Evolutionary conservation across 495 filamentous ascomycete species (phyloP), one percentile per base, ranked within the genome.

Genomic region (Aspergillus coremiiformis): DNA sequence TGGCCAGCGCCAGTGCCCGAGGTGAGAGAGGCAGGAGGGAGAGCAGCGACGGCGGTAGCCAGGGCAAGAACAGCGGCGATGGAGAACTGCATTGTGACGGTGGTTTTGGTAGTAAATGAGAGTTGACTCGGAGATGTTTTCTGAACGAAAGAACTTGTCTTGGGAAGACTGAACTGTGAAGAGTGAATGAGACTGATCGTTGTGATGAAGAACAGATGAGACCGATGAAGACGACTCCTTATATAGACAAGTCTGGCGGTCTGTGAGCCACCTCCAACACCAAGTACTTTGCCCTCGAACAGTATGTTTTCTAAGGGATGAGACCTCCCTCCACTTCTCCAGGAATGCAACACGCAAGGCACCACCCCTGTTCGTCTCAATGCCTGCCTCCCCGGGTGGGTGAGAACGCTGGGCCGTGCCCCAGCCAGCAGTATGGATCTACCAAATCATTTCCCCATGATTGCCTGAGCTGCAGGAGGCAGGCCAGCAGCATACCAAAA

Each of bases 71-170:
- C 49, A 49, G 54, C 56, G 44, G 66, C 46, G 46, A 66, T 48
- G 39, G 61, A 55, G 61, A 66, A 66, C 60, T 69, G 59, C 66
- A 68, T 71, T 71, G 55, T 73, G 66, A 58, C 49, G 48, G 64
- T 68, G 66, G 67, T 51, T 53, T 71, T 66, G 64, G 60, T 55
- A 44, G 54, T 68, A 54, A 66, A 70, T 55, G 60, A 66, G 58
- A 63, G 56, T 41, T 52, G 37, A 20, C 44, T 55, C 60, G 62
- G 6, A 35, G 32, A 14, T n/a, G 8, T 2, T 35, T 35, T 35
- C 0, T 35, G 32, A 35, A n/a, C 12, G 32, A n/a, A 15, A 14
- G 32, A 14, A 10, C 32, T 35, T 10, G 12, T 14, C 9, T 14
- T 35, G 12, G 32, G 12, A n/a, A 14, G 2, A 35, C 2, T 35